Evolutionary conservation across 2,329 filamentous ascomycete genomes (phyloP).

Genomic region (Septoria linicola): DNA sequence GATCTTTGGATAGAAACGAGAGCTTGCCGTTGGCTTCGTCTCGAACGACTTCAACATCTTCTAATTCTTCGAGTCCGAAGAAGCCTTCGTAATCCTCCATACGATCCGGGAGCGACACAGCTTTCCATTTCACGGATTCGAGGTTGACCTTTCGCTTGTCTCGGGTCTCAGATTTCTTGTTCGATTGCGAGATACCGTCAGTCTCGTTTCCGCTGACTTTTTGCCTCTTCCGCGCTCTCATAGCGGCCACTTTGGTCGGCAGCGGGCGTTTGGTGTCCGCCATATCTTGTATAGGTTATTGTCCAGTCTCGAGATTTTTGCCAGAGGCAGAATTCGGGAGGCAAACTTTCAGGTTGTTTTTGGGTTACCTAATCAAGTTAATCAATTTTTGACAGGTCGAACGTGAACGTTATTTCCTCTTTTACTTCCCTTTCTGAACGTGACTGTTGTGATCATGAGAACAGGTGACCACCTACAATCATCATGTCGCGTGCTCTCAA

Average conservation of each 20-base stretch:
- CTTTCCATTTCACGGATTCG: conserved; percentile 57
- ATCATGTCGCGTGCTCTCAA: not conserved
- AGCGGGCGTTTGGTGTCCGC: conserved; percentile 40
- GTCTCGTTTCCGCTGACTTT: conserved; percentile 36
- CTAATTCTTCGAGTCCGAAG: conserved; percentile 85
- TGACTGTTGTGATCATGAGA: not conserved
- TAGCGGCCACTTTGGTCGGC: conserved; percentile 41
- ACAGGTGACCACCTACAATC: not conserved
- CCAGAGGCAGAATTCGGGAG: not conserved
- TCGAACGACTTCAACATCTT: conserved; percentile 81
- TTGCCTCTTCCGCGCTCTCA: conserved; percentile 46
- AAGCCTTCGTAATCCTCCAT: conserved; percentile 91
- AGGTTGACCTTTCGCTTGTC: conserved; percentile 21
- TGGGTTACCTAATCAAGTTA: too few species aligned
- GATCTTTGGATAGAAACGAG: conserved; percentile 36
- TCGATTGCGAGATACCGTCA: conserved; percentile 10
- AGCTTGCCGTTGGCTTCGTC: conserved; percentile 51
- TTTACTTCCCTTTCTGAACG: not conserved
- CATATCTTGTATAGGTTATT: conserved; percentile 16
- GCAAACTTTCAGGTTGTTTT: too few species aligned
- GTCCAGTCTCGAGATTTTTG: not conserved
- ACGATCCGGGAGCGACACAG: conserved; percentile 69
- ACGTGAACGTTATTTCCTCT: not conserved
- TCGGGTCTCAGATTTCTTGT: conserved; percentile 20
- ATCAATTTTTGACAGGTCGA: too few species aligned